Evolutionary conservation across 2,329 filamentous ascomycete genomes (phyloP).

Genomic region (Xylariaceae sp.): DNA sequence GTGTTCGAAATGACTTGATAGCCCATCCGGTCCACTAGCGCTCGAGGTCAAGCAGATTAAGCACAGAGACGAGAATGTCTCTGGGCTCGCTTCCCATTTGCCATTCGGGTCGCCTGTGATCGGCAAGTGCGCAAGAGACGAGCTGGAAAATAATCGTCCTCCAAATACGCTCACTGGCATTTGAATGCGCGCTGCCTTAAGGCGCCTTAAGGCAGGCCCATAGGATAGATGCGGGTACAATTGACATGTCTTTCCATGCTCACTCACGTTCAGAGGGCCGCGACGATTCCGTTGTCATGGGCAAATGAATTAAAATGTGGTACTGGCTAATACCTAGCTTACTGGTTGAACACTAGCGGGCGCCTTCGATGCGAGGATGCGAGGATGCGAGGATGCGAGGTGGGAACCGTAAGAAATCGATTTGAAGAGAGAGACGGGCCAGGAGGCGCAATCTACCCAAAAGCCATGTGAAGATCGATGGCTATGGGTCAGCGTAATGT

Average conservation of each 20-base stretch:
- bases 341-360: constrained; percentile 1
- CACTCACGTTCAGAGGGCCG: constrained; percentile 4
- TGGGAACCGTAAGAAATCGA: not conserved
- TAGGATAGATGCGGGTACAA: constrained; percentile 13
- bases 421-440: not conserved
- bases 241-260: constrained; percentile 6
- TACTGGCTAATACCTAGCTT: constrained; percentile 2
- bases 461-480: constrained; percentile 2
- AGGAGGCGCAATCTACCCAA: not conserved
- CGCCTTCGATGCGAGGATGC: not conserved
- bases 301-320: not conserved
- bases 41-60: not conserved
- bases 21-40: constrained; percentile 3
- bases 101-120: constrained; percentile 4
- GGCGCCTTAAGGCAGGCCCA: constrained; percentile 3
- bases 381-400: no score
- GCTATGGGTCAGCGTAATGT: not conserved
- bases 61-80: constrained; percentile 10
- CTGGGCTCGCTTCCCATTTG: constrained; percentile 11
- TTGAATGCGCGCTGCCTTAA: constrained; percentile 2
- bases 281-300: constrained; percentile 2
- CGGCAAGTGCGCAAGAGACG: not conserved
- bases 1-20: constrained; percentile 5
- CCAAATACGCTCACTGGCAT: constrained; percentile 7
- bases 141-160: constrained; percentile 3